These are phyloP conservation scores for Brasilioporus rufonigricans DNA, from an alignment of 768 basidiomycete species.

Conservation along the genomic window DNA sequence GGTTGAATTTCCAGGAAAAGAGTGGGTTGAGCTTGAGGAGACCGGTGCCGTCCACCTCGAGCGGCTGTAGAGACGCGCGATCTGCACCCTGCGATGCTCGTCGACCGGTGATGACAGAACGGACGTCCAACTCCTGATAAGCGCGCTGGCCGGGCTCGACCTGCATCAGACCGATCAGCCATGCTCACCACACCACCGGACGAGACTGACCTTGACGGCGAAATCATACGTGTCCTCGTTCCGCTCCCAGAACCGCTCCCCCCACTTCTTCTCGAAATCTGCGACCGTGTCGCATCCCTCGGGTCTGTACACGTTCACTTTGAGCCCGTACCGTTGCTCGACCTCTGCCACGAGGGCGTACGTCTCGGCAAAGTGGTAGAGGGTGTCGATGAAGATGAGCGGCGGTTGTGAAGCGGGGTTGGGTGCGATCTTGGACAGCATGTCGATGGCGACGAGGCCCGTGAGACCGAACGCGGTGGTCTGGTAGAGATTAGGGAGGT, in stretches of 20 bases:
- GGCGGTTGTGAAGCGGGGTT: constrained; percentile 54
- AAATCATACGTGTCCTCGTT: constrained; percentile 91
- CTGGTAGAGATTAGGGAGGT: constrained; percentile 81
- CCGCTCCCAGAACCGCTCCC: constrained; percentile 80
- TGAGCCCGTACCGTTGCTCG: constrained; percentile 66
- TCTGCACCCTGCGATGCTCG: constrained; percentile 93
- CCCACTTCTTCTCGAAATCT: constrained; percentile 81
- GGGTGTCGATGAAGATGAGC: constrained; percentile 93
- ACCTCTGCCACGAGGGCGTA: constrained; percentile 87
- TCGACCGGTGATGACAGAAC: constrained; percentile 92
- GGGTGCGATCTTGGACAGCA: constrained; percentile 81
- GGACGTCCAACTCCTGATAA: constrained; percentile 74
- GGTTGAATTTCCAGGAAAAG: constrained; percentile 79
- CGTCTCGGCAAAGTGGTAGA: constrained; percentile 95
- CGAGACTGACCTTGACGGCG: constrained; percentile 71
- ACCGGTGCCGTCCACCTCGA: constrained; percentile 90
- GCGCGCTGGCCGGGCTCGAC: constrained; percentile 92
- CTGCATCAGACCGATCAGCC: constrained; percentile 35
- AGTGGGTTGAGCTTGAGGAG: constrained; percentile 94
- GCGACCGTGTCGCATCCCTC: constrained; percentile 59
- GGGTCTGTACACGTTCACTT: constrained; percentile 78
- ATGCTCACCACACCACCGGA: not conserved
- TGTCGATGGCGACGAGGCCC: constrained; percentile 90
- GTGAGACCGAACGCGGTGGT: constrained; percentile 98
- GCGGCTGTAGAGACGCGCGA: constrained; percentile 73